Conservation (phyloP, 148 eudicot species). For the Spergularia bocconei region DNA sequence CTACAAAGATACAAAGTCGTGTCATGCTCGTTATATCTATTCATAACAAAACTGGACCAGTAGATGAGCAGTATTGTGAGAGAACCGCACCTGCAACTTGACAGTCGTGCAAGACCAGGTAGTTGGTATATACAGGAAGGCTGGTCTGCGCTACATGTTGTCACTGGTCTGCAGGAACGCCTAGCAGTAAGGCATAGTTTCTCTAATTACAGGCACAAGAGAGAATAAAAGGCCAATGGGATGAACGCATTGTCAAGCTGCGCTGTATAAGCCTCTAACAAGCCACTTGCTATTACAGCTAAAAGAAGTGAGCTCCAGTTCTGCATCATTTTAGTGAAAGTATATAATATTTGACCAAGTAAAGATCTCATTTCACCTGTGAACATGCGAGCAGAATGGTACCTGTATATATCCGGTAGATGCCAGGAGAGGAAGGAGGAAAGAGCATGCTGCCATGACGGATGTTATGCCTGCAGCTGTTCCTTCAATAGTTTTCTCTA, state of each 20-base stretch:
- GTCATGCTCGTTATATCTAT: not conserved
- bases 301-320: slow-evolving; percentile 82
- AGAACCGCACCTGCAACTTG: not conserved
- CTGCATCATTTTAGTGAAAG: slow-evolving; percentile 42
- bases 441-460: slow-evolving; percentile 81
- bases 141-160: not conserved
- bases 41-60: not conserved
- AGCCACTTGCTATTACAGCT: slow-evolving; percentile 82
- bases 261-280: slow-evolving; percentile 96
- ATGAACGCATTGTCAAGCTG: slow-evolving; percentile 99
- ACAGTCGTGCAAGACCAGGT: not conserved
- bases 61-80: not conserved
- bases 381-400: not conserved
- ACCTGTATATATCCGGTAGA: slow-evolving; percentile 70
- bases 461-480: slow-evolving; percentile 97
- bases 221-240: slow-evolving; percentile 89
- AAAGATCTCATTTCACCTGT: not conserved
- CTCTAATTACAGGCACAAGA: slow-evolving; percentile 56
- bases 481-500: slow-evolving; percentile 96
- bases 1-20: too few species aligned
- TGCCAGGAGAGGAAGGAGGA: slow-evolving; percentile 79
- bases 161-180: not conserved
- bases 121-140: slow-evolving; percentile 6
- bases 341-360: not conserved
- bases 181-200: not conserved